These are phyloP conservation scores for Imleria badia DNA, from an alignment of 768 basidiomycete genomes.

Conservation along the genomic window DNA sequence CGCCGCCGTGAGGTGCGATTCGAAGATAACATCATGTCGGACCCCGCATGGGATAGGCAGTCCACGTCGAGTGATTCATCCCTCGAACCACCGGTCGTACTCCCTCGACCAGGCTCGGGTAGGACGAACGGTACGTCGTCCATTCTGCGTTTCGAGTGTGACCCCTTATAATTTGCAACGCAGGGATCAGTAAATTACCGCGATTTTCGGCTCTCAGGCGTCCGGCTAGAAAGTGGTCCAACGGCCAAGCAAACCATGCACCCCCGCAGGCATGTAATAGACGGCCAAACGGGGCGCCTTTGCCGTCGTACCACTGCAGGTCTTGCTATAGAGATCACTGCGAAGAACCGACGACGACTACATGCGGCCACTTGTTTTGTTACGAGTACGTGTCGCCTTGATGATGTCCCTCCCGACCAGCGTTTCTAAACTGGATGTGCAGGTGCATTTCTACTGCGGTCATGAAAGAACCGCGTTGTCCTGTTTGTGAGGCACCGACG, in stretches of 20 bases:
- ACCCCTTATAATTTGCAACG: neutral
- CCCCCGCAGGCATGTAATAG: conserved; percentile 3
- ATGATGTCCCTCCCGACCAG: neutral
- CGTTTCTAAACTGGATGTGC: conserved; percentile 2
- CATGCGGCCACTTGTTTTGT: conserved; percentile 67
- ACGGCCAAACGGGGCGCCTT: conserved; percentile 5
- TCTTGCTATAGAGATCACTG: conserved; percentile 49
- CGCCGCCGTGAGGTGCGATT: conserved; percentile 35
- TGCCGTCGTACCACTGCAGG: conserved; percentile 45
- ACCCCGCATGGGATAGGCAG: conserved; percentile 29
- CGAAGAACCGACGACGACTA: conserved; percentile 55
- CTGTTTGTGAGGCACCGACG: conserved; percentile 51
- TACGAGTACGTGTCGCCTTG: conserved; percentile 34
- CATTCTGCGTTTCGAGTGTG: neutral
- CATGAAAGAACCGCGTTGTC: conserved; percentile 47
- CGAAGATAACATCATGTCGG: conserved; percentile 33
- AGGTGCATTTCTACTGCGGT: conserved; percentile 57
- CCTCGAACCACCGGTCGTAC: conserved; percentile 23
- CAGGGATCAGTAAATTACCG: conserved; percentile 32
- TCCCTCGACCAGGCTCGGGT: conserved; percentile 11
- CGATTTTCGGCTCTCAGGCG: conserved; percentile 31
- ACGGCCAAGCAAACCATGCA: conserved; percentile 10
- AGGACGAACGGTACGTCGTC: conserved; percentile 23
- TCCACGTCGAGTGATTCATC: conserved; percentile 32
- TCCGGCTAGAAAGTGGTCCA: conserved; percentile 14